These are phyloP conservation scores for Mycosphaerella sp. DNA, from an alignment of 2,329 filamentous ascomycete species.

Conservation along the genomic window DNA sequence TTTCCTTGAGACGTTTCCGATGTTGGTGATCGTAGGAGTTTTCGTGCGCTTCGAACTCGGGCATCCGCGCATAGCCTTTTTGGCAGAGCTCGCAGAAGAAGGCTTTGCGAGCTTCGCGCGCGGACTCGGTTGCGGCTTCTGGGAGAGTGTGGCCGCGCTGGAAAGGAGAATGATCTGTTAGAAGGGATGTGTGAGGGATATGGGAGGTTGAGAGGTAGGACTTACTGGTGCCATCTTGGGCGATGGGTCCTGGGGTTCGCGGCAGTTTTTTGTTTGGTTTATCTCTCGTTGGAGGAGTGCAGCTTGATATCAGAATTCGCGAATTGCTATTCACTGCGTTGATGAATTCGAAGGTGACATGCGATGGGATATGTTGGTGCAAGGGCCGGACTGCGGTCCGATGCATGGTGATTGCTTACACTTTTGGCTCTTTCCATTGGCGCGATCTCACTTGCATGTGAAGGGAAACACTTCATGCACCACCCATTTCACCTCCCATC, in stretches of 20 bases:
- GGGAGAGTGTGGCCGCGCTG: constrained; percentile 30
- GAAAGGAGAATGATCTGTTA: not conserved
- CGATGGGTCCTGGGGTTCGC: not conserved
- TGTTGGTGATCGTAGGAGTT: constrained; percentile 93
- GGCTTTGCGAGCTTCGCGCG: constrained; percentile 68
- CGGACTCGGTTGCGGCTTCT: constrained; percentile 49
- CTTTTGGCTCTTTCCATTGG: constrained; percentile 1
- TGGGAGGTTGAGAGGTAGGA: not conserved
- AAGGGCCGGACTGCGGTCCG: not conserved
- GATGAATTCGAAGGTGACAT: not conserved
- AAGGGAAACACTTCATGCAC: constrained; percentile 2
- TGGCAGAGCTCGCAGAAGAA: constrained; percentile 85
- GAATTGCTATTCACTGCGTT: too few relatives aligned
- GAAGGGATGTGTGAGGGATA: not conserved
- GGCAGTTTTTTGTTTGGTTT: not conserved
- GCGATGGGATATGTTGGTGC: not conserved
- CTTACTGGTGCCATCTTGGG: constrained; percentile 8
- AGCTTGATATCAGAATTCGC: too few relatives aligned
- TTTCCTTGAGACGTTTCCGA: constrained; percentile 75
- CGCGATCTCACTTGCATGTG: constrained; percentile 9
- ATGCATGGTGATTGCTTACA: not conserved
- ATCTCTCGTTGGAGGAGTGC: not conserved
- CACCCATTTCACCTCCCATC: not conserved
- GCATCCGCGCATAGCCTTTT: constrained; percentile 91
- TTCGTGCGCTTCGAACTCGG: constrained; percentile 93